A percentile compares a stretch with the other conserved stretches of the same genome.
These are phyloP conservation scores for Beta macrorhiza DNA, from an alignment of 179 eudicot species.

Conservation along the genomic window DNA sequence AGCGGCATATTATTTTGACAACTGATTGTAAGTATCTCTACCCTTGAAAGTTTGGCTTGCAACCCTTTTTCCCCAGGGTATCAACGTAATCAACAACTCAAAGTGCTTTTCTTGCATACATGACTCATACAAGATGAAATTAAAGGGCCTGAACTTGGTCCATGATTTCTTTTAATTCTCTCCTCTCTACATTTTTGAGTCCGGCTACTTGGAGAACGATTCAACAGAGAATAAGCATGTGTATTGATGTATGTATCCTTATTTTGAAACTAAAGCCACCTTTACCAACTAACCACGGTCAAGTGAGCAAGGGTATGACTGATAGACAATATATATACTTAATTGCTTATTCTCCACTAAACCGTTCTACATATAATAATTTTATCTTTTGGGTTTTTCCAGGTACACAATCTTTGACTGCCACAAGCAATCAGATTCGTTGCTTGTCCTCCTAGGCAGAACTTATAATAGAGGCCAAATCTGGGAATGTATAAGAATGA, in stretches of 20 bases:
- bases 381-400: too few relatives aligned
- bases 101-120: too few relatives aligned
- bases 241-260: too few relatives aligned
- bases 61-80: slow-evolving; percentile 10
- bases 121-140: too few relatives aligned
- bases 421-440: not conserved
- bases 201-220: too few relatives aligned
- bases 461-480: not conserved
- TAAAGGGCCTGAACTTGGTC: too few relatives aligned
- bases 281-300: too few relatives aligned
- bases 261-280: too few relatives aligned
- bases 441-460: not conserved
- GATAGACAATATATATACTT: not conserved
- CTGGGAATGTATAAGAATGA: not conserved
- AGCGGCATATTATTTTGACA: slow-evolving; percentile 32
- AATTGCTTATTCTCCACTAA: not conserved
- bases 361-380: not conserved
- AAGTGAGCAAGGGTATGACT: too few relatives aligned
- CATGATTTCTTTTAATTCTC: too few relatives aligned
- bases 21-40: slow-evolving; percentile 33
- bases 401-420: slow-evolving; percentile 13
- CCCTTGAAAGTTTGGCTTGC: slow-evolving; percentile 3
- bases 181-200: too few relatives aligned
- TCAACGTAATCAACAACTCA: not conserved
- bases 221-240: too few relatives aligned